A percentile compares a stretch with the other conserved stretches of the same genome.
Conservation (phyloP, 2,329 filamentous ascomycete genomes). For the Claviceps arundinis region DNA sequence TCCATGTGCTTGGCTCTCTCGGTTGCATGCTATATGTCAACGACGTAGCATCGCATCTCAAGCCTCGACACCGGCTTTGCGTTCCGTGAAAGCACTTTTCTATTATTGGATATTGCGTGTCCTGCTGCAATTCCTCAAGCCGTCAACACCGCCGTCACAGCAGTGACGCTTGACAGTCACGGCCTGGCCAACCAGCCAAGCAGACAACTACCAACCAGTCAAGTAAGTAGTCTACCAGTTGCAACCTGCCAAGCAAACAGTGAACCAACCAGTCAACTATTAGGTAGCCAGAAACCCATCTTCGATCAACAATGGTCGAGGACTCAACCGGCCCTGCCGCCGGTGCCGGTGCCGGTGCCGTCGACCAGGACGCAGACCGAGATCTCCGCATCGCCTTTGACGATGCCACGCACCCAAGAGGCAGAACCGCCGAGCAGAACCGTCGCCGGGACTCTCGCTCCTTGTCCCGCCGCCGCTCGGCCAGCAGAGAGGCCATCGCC, state of each 20-base stretch:
- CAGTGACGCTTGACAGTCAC: not conserved
- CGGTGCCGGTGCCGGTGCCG: slow-evolving; percentile 4
- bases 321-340: slow-evolving; percentile 2
- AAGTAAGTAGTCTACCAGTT: no score
- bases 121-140: not conserved
- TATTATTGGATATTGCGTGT: not conserved
- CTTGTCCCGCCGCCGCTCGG: slow-evolving; percentile 11
- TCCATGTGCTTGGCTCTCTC: not conserved
- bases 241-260: no score
- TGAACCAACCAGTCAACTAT: not conserved
- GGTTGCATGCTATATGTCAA: not conserved
- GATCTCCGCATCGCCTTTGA: slow-evolving; percentile 15
- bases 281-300: no score
- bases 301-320: slow-evolving; percentile 9
- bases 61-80: not conserved
- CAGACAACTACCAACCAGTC: not conserved
- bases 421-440: slow-evolving; percentile 6
- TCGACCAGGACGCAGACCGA: slow-evolving; percentile 12
- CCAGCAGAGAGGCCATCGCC: slow-evolving; percentile 15
- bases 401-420: slow-evolving; percentile 11
- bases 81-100: not conserved
- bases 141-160: not conserved
- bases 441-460: slow-evolving; percentile 8
- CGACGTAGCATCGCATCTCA: slow-evolving; percentile 3
- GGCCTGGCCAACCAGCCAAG: not conserved